Base-by-base conservation (phyloP, 2,329 filamentous ascomycete species). In the Fusarium equiseti region DNA sequence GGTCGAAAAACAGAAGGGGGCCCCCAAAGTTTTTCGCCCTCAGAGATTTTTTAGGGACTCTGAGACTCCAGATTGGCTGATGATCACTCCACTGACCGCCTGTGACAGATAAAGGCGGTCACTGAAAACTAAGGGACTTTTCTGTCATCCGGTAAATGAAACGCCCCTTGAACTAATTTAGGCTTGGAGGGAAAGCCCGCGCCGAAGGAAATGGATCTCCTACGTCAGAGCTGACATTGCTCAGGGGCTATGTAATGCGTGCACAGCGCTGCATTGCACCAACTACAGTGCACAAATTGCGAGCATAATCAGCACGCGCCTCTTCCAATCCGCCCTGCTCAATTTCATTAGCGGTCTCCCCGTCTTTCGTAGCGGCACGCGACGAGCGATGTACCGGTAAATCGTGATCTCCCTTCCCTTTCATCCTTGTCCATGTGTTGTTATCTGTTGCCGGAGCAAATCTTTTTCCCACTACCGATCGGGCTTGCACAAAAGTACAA, bases 201-300 rank as follows among this genome's bases (percentile, higher is more conserved):
- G 27, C 27, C 27, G 27, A 29, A 29, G 12, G 27, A 26, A 7
- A 27, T 40, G 26, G 32, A 62, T 56, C 31, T 2, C 15, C 31
- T 66, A 66, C 63, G 63, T 67, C 63, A 66, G 43, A 55, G 44
- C 35, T 66, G 20, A 55, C 45, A 43, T 53, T 53, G 24, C 50
- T 53, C 50, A 53, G 50, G 50, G 50, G 50, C 50, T 53, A 53
- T 53, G 50, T 13, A 42, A 53, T 53, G 50, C 50, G 20, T 53
- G 35, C 35, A 53, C 50, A 53, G 42, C 42, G 22, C 13, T 48
- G 48, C 32, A 54, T 26, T 42, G 59, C 38, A 24, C 59, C 42
- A 7, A 11, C 12, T 22, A 9, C 15, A 35, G 35, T 43, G 50
- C 32, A 53, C 50, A 53, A 53, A 8, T 29, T 53, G 24, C 50